Conservation (phyloP, 371 early-diverging fungal species). For the Capillidium heterosporum region DNA sequence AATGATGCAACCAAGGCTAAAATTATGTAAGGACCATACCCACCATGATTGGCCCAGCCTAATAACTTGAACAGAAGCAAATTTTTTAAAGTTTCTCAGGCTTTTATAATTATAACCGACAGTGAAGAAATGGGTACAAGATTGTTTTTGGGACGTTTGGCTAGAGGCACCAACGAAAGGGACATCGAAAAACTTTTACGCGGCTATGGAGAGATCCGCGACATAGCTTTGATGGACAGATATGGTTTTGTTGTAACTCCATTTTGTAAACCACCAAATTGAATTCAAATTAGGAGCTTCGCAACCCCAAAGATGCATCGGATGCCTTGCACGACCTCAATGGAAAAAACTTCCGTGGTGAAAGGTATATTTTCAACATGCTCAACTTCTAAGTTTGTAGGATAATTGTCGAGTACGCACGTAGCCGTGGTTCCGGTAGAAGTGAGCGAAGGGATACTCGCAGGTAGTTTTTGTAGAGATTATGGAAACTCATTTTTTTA, state of each 20-base stretch:
- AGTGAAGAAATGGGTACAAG: background rate
- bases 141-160: background rate
- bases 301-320: conserved; percentile 45
- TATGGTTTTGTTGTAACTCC: conserved; percentile 5
- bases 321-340: conserved; percentile 53
- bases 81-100: too few relatives aligned
- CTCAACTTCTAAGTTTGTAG: conserved; percentile 13
- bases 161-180: background rate
- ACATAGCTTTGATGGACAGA: background rate
- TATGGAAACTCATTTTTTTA: conserved; percentile 7
- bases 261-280: conserved; percentile 4
- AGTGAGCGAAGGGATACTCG: conserved; percentile 3
- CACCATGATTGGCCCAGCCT: too few relatives aligned
- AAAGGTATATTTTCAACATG: conserved; percentile 28
- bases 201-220: conserved; percentile 1
- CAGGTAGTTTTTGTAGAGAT: background rate
- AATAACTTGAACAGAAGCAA: too few relatives aligned
- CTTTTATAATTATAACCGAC: background rate
- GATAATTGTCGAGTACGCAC: conserved; percentile 53
- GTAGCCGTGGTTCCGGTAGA: conserved; percentile 23
- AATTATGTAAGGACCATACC: too few relatives aligned
- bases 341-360: conserved; percentile 47
- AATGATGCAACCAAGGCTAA: too few relatives aligned
- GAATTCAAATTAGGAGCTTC: conserved; percentile 26
- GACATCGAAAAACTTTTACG: background rate